Conservation (phyloP, 2,329 filamentous ascomycete genomes). For the Aspergillus eucalypticola region DNA sequence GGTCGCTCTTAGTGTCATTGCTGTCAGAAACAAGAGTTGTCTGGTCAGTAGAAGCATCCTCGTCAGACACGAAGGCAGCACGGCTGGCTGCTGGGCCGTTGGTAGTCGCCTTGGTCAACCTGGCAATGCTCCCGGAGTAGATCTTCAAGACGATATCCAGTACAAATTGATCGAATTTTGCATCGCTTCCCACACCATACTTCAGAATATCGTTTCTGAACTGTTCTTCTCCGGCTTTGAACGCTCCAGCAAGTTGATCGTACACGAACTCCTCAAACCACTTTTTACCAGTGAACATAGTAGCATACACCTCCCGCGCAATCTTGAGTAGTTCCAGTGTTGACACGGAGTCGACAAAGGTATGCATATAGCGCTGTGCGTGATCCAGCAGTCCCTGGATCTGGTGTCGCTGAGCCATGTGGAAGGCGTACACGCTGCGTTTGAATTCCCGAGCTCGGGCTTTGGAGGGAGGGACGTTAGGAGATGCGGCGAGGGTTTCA, state of each 20-base stretch:
- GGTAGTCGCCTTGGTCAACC: not conserved
- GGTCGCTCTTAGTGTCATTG: not conserved
- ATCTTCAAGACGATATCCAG: not conserved
- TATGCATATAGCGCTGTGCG: not conserved
- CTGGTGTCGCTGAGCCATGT: not conserved
- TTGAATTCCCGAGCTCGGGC: not conserved
- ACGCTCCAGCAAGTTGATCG: not conserved
- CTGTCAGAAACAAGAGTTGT: no score
- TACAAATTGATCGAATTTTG: not conserved
- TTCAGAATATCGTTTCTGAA: not conserved
- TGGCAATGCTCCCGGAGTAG: not conserved
- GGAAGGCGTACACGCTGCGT: not conserved
- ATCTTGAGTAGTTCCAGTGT: not conserved
- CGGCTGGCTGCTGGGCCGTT: no score
- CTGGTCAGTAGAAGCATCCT: not conserved
- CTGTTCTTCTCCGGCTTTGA: not conserved
- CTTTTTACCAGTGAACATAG: not conserved
- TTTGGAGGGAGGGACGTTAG: accelerated
- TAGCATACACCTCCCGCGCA: not conserved
- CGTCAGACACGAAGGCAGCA: not conserved
- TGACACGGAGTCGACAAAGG: not conserved
- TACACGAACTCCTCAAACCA: not conserved
- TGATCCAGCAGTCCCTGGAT: not conserved
- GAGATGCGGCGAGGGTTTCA: not conserved
- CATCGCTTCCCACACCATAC: not conserved